These are phyloP conservation scores for Eucalyptus cloeziana DNA, from an alignment of 345 rosid genomes.

Conservation along the genomic window DNA sequence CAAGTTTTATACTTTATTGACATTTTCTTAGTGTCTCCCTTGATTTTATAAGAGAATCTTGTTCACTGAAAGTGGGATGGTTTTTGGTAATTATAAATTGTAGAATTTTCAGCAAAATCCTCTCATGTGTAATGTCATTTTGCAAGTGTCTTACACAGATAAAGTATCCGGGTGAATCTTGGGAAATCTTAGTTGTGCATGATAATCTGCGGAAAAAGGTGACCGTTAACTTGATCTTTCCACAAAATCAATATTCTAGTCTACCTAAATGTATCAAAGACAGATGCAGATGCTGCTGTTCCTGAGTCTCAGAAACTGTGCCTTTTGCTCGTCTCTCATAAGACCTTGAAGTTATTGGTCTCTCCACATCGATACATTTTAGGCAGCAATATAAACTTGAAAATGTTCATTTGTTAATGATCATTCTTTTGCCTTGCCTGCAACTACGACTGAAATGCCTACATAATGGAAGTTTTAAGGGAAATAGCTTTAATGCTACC, in stretches of 20 bases:
- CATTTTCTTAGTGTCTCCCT: not conserved
- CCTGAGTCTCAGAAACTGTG: not conserved
- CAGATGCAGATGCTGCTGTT: not conserved
- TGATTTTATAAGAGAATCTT: not conserved
- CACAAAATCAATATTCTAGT: not conserved
- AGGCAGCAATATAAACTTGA: not conserved
- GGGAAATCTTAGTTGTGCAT: not conserved
- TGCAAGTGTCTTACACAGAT: not conserved
- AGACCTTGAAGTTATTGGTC: not conserved
- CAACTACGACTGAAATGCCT: not conserved
- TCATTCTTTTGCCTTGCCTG: not conserved
- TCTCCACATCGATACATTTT: not conserved
- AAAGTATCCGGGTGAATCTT: not conserved
- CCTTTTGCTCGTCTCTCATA: not conserved
- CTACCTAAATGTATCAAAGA: not conserved
- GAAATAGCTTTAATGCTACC: not conserved
- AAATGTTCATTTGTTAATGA: not conserved
- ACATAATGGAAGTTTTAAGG: not conserved
- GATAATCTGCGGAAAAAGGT: not conserved
- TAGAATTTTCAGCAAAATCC: not conserved
- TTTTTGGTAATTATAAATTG: not conserved
- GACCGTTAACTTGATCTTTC: not conserved
- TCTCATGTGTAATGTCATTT: not conserved
- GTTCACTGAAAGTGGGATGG: not conserved
- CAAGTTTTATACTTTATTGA: not conserved